Evolutionary conservation across 352 stramenopile species (phyloP), one percentile per base, ranked within the genome.

Genomic region (Pythium rishiriense): DNA sequence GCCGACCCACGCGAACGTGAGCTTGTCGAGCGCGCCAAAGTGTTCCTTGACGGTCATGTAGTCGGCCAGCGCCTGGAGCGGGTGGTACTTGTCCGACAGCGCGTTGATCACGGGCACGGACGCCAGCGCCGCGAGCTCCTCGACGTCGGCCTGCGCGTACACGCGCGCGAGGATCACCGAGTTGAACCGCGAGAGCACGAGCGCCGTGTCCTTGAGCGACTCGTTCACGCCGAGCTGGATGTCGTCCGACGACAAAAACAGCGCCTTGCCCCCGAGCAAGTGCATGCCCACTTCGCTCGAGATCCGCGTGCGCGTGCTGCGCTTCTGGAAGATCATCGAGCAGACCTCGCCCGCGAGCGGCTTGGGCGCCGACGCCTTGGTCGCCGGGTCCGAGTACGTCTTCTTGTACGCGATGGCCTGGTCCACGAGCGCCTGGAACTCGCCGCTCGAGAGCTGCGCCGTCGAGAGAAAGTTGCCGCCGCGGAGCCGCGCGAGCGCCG

Each of bases 201-300:
- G 75, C 17, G 87, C 87, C 47, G 87, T 94, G 71, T 95, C 86
- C 71, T 96, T 97, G 33, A 99, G 80, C 22, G 90, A 94, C 82
- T 99, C 97, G 69, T 99, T 99, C 61, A 98, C 95, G 57, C 97
- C 97, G 24, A 99, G 75, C 75, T 99, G 97, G 70, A 99, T 99
- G 76, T 99, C 97, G 25, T 97, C 93, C 8, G 94, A 97, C 10
- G 94, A 98, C 11, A 99, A 87, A 75, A 99, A 99, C 5, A 99
- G 85, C 26, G 93, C 92, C 57, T 98, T 96, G 28, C 97, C 97
- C 49, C 97, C 97, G 14, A 99, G 82, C 55, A 98, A 61, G 51
- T 91, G 84, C 92, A 99, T 99, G 25, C 97, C 97, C 22, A 98
- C 98, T 81, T 99, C 96, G 14, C 88, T 97, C 52, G 86, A 97